Evolutionary conservation across 495 filamentous ascomycete genomes (phyloP).

Genomic region (Oidiodendron maius): DNA sequence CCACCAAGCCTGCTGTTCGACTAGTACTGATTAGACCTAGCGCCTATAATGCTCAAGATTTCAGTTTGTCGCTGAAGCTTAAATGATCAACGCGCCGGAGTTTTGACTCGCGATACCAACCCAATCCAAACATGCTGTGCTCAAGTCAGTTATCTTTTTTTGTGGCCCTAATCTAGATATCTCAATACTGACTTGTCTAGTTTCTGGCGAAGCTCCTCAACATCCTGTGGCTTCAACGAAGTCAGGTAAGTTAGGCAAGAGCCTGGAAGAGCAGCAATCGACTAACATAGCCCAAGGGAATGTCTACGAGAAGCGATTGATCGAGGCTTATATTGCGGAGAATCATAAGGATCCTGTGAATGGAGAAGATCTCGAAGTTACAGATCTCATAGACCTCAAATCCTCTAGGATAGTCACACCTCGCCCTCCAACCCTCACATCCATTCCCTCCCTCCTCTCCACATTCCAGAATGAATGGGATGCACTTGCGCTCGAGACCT

Average conservation of each 20-base stretch:
- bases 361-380: slow-evolving; percentile 76
- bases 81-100: slow-evolving; percentile 18
- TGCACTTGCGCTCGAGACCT: slow-evolving; percentile 82
- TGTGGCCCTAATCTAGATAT: not conserved
- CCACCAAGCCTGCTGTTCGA: too few species aligned
- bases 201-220: slow-evolving; percentile 95
- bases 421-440: slow-evolving; percentile 90
- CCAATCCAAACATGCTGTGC: slow-evolving; percentile 55
- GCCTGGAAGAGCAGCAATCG: slow-evolving; percentile 8
- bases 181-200: slow-evolving; percentile 39
- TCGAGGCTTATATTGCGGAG: slow-evolving; percentile 91
- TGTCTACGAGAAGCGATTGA: slow-evolving; percentile 89
- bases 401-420: slow-evolving; percentile 75
- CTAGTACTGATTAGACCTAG: slow-evolving; percentile 4
- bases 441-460: slow-evolving; percentile 90
- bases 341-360: slow-evolving; percentile 92
- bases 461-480: slow-evolving; percentile 99
- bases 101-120: slow-evolving; percentile 15
- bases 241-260: slow-evolving; percentile 61
- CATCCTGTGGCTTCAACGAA: slow-evolving; percentile 91
- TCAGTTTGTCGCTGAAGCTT: not conserved
- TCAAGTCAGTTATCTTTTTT: slow-evolving; percentile 51
- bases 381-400: slow-evolving; percentile 86
- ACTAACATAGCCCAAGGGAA: slow-evolving; percentile 52
- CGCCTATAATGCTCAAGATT: not conserved